Base-by-base conservation (phyloP, 106 monocot species). In the Allium sativum region DNA sequence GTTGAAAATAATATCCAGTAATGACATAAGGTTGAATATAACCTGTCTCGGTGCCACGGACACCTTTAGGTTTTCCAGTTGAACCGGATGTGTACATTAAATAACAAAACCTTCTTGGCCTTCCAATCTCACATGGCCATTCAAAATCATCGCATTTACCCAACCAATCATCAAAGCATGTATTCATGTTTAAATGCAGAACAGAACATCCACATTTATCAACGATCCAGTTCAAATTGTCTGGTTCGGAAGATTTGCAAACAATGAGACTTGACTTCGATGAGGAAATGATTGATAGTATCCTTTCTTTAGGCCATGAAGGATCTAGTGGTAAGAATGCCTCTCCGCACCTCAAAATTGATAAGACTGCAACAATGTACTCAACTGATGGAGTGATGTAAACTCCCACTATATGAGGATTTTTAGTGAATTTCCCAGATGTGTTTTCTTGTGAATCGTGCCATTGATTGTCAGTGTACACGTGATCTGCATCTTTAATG, bases 41-140 rank as follows among this genome's bases (percentile, higher is more conserved):
- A 96, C 95, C 95, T 90, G 60, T 64, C 71, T 96, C 95, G 8
- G 81, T 84, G 13, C 95, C 90, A 72, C 95, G 90, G 9, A 96
- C 87, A 58, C 95, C 95, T 73, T 90, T 96, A 1, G 95, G 84
- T 59, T 73, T 84, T 53, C 95, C 95, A 18, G 82, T 90, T 52
- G 95, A 96, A 72, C 95, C 95, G 44, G 95, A 96, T 47, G 87
- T 90, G 51, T 87, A 96, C 86, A 96, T 87, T 71, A 96, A 21
- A 76, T 96, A 96, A 68, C 90, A 96, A 70, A 82, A 96, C 16
- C 74, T 79, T 46, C 90, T 83, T 5, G 63, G 73, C 18, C 15
- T 74, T 45, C 62, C 63, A 51, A 45, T 68, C 57, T 82, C 52
- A 73, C 95, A 96, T 16, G 95, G 95, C 84, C 90, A 96, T n/a